Evolutionary conservation across 1,139 yeast genomes (phyloP).

Genomic region (Chernovozyma aurita): DNA sequence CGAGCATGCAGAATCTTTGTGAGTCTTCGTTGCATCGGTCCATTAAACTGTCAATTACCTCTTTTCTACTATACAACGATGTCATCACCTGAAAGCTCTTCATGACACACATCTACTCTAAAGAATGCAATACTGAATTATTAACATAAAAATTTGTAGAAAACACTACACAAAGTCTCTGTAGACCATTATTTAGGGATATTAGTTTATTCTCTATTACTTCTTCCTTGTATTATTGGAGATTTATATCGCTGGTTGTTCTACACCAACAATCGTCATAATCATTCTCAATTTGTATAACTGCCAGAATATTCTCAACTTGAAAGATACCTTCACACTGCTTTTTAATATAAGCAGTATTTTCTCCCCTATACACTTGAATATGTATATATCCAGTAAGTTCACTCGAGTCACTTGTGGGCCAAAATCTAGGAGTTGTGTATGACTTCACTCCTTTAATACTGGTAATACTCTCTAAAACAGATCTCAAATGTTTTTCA

Average conservation of each 20-base stretch:
- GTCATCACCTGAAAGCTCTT: no score
- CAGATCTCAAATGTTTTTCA: conserved; percentile 59
- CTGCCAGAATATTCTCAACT: conserved; percentile 36
- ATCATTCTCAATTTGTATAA: conserved; percentile 59
- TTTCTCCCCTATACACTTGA: conserved; percentile 66
- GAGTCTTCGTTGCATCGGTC: no score
- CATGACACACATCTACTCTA: no score
- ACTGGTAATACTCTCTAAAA: conserved; percentile 61
- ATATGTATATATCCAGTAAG: conserved; percentile 63
- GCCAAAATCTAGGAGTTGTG: conserved; percentile 91
- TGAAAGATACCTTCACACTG: conserved; percentile 50
- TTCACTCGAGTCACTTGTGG: conserved; percentile 41
- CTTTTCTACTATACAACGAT: no score
- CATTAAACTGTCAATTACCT: no score
- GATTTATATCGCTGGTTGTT: conserved; percentile 8
- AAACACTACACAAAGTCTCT: no score
- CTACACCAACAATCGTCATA: conserved; percentile 60
- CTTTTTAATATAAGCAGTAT: conserved; percentile 54
- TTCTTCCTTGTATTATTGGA: neutral
- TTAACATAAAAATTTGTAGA: no score
- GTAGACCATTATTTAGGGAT: no score
- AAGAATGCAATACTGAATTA: no score
- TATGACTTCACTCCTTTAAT: conserved; percentile 81
- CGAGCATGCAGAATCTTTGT: no score
- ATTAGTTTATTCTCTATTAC: no score